A percentile compares a stretch with the other conserved stretches of the same genome.
Conservation (phyloP, 225 moss, liverwort and hornwort species). For the Climacium dendroides region DNA sequence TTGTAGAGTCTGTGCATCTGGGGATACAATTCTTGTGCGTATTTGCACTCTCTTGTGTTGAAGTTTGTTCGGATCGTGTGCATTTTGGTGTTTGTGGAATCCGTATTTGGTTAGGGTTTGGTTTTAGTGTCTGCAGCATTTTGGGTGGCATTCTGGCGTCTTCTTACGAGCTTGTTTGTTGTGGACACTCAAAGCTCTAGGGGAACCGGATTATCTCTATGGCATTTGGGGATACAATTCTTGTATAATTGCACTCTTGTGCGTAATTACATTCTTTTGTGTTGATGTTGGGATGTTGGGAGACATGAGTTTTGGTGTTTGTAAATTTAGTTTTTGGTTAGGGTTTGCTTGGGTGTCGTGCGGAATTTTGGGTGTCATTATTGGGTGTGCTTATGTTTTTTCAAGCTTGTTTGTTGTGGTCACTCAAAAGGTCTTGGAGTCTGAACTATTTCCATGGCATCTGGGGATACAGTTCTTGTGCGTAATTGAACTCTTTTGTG, state of each 20-base stretch:
- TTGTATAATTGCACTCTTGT: background rate
- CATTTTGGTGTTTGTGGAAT: background rate
- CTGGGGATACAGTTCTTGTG: no score
- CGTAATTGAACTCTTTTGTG: background rate
- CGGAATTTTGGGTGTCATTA: background rate
- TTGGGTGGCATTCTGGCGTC: background rate
- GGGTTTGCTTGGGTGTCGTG: background rate
- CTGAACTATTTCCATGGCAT: background rate
- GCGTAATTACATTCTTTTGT: no score
- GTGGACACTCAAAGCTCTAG: background rate
- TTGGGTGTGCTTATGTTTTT: background rate
- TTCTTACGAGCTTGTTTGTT: background rate
- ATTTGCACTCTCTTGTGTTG: background rate
- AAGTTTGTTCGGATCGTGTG: background rate
- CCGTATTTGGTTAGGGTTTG: background rate
- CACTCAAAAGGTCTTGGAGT: background rate
- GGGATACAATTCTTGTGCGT: background rate
- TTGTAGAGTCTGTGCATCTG: background rate
- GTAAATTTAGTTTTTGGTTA: background rate
- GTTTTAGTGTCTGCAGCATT: background rate
- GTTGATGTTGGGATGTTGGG: no score
- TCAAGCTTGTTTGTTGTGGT: background rate
- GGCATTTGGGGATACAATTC: no score
- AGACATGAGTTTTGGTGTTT: no score
- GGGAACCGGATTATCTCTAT: background rate